phyloP scores from a whole-genome alignment of 306 rosid genomes.

The Begonia loranthoides region DNA sequence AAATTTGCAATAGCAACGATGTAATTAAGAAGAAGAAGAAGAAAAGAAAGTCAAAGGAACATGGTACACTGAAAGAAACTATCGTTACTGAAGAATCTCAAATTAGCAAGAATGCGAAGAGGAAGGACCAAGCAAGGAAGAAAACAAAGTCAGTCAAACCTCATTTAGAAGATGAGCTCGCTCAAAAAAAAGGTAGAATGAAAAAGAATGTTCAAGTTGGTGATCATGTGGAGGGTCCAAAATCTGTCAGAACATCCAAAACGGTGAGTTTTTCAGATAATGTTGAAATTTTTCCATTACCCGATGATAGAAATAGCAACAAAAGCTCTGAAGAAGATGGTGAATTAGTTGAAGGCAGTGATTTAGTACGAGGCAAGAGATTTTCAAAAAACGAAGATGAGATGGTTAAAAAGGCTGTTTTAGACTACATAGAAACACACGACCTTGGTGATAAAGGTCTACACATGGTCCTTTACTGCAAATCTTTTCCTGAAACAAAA shows the following conservation, averaged over 20 bases:
- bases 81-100: no score
- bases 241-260: conserved; percentile 16
- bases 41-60: neutral
- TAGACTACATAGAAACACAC: conserved; percentile 30
- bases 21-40: conserved; percentile 11
- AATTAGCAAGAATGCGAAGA: no score
- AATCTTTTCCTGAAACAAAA: conserved; percentile 11
- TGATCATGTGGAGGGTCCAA: conserved; percentile 6
- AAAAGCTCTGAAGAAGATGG: conserved; percentile 3
- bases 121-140: neutral
- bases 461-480: conserved; percentile 32
- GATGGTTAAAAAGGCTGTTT: conserved; percentile 35
- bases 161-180: conserved; percentile 3
- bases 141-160: conserved; percentile 8
- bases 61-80: no score
- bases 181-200: conserved; percentile 7
- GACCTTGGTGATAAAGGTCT: conserved; percentile 53
- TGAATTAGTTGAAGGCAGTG: neutral
- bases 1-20: neutral
- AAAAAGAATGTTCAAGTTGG: conserved; percentile 1
- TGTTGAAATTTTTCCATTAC: conserved; percentile 27
- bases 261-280: conserved; percentile 50
- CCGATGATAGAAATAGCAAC: conserved; percentile 8
- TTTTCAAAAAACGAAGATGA: conserved; percentile 62
- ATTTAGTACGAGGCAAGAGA: conserved; percentile 35